A percentile compares a stretch with the other conserved stretches of the same genome.
These are phyloP conservation scores for Chloris gayana DNA, from an alignment of 176 grass and related monocot genomes.

Conservation along the genomic window DNA sequence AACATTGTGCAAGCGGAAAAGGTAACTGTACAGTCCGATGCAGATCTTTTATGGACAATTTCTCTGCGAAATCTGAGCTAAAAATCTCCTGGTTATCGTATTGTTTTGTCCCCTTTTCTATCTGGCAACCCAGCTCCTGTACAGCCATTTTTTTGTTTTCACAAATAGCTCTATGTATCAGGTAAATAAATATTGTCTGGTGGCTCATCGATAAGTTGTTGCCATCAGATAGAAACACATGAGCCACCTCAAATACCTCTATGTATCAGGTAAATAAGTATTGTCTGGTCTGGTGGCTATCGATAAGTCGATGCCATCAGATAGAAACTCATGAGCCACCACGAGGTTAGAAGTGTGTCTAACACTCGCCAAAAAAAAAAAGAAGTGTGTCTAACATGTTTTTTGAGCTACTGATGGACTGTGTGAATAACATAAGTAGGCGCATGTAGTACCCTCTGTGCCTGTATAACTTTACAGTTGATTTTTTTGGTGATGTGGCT, in stretches of 20 bases:
- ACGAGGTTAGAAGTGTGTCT: slow-evolving; percentile 2
- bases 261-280: slow-evolving; percentile 11
- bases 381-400: background rate
- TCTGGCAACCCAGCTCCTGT: slow-evolving; percentile 17
- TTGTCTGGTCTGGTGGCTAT: background rate
- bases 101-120: background rate
- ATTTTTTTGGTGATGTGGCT: background rate
- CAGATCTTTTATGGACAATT: slow-evolving; percentile 72
- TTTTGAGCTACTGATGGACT: background rate
- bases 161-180: background rate
- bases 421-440: slow-evolving; percentile 18
- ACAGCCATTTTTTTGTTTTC: slow-evolving; percentile 12
- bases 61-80: slow-evolving; percentile 56
- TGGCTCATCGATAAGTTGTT: background rate
- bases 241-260: background rate
- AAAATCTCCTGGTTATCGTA: background rate
- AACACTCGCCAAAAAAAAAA: no score
- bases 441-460: background rate
- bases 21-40: slow-evolving; percentile 64
- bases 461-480: background rate
- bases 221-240: slow-evolving; percentile 9
- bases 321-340: background rate
- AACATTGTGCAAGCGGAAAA: slow-evolving; percentile 62
- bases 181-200: slow-evolving; percentile 21
- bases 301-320: background rate